Evolutionary conservation across 352 stramenopile genomes (phyloP).

Genomic region (Pythium vanterpoolii): DNA sequence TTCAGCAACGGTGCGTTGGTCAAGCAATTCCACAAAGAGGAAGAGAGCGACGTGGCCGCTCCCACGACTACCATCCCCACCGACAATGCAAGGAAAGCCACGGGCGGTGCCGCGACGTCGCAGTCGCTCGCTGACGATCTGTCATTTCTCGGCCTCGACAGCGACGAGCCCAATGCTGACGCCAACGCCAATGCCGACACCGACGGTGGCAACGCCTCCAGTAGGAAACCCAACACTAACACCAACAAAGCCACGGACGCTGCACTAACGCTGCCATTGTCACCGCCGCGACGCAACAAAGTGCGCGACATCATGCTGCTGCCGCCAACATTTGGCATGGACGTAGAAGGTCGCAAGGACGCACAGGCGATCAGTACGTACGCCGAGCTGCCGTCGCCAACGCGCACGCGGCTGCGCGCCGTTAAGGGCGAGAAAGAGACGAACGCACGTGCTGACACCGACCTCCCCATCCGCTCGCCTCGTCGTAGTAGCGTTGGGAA

Average conservation of each 20-base stretch:
- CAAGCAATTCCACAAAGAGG: slow-evolving; percentile 79
- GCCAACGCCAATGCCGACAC: background rate
- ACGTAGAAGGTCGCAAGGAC: slow-evolving; percentile 44
- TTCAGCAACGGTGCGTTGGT: slow-evolving; percentile 86
- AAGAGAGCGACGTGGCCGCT: slow-evolving; percentile 20
- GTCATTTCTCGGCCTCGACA: slow-evolving; percentile 17
- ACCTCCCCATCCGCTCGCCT: background rate
- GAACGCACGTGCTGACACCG: background rate
- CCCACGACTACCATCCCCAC: too few relatives aligned
- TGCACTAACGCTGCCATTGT: slow-evolving; percentile 2
- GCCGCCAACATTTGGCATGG: slow-evolving; percentile 53
- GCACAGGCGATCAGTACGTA: slow-evolving; percentile 32
- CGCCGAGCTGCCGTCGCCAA: slow-evolving; percentile 49
- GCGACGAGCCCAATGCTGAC: slow-evolving; percentile 1
- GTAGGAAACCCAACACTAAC: background rate
- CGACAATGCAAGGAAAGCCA: too few relatives aligned
- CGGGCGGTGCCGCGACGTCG: background rate
- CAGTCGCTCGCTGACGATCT: slow-evolving; percentile 15
- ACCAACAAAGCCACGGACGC: slow-evolving; percentile 9
- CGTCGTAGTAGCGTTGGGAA: background rate
- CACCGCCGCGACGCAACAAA: slow-evolving; percentile 31
- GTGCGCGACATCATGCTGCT: slow-evolving; percentile 62
- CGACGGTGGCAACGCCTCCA: too few relatives aligned
- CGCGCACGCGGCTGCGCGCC: slow-evolving; percentile 26
- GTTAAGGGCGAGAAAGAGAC: slow-evolving; percentile 20